phyloP scores from a whole-genome alignment of 2,329 filamentous ascomycete species.

The Neopestalotiopsis clavispora region DNA sequence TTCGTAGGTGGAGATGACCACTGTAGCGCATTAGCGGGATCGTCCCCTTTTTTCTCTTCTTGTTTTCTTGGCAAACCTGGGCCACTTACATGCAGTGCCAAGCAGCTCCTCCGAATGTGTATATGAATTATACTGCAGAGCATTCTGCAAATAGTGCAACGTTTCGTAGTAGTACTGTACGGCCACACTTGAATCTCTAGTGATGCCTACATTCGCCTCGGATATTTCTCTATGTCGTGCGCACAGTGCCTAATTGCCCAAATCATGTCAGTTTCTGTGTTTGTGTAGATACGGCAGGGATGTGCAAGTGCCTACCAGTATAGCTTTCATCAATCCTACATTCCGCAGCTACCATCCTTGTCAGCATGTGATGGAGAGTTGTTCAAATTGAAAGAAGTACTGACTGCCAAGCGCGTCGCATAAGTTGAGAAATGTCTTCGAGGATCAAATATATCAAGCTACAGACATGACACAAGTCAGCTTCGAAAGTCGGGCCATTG shows the following conservation, averaged over 20 bases:
- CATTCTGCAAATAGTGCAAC: slow-evolving; percentile 63
- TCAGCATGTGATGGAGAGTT: not conserved
- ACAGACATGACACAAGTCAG: slow-evolving; percentile 2
- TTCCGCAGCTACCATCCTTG: not conserved
- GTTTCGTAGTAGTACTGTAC: slow-evolving; percentile 67
- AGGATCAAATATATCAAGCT: slow-evolving; percentile 39
- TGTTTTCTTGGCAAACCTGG: not conserved
- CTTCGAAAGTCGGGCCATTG: not conserved
- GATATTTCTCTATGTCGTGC: slow-evolving; percentile 47
- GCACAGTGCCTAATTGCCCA: slow-evolving; percentile 59
- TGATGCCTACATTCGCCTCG: slow-evolving; percentile 25
- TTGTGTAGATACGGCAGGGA: not conserved
- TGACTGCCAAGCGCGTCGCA: slow-evolving; percentile 37
- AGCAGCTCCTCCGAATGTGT: slow-evolving; percentile 66
- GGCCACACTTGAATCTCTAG: slow-evolving; percentile 41
- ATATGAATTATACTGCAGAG: slow-evolving; percentile 63
- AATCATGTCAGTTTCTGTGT: slow-evolving; percentile 47
- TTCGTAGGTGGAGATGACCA: slow-evolving; percentile 68
- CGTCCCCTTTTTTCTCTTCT: no score
- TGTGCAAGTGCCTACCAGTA: slow-evolving; percentile 1
- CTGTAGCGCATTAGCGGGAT: not conserved
- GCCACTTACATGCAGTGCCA: slow-evolving; percentile 49
- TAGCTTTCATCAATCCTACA: slow-evolving; percentile 11
- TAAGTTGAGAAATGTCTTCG: slow-evolving; percentile 37
- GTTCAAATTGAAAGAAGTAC: not conserved